Base-by-base conservation (phyloP, 257 asterid genomes). In the Fraxinus quadrangulata region DNA sequence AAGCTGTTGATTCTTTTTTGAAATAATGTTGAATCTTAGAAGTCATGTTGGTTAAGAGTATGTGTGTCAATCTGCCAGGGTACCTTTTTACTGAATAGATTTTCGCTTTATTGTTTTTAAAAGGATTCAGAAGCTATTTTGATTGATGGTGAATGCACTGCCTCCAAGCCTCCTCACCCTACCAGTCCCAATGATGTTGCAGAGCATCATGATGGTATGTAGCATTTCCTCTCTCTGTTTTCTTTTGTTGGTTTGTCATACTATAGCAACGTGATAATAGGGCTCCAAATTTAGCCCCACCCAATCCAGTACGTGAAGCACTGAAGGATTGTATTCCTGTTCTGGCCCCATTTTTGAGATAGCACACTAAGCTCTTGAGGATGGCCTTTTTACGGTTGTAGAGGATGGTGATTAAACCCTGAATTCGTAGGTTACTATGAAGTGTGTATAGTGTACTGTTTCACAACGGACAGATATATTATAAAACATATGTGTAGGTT, bases 161-260 rank as follows among this genome's bases (percentile, higher is more conserved):
- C 79, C 70, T 33, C 74, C 2, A 70, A 72, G 78, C 71, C 83
- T 23, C 63, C 30, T 63, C 54, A 71, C 70, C 63, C 81, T 65
- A 47, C 67, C 56, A 83, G 81, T 85, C 79, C 80, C 49, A 83
- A 78, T 76, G 67, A 79, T 74, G 79, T 80, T 34, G 81, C 73
- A 40, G 90, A 84, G 81, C 84, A 78, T 70, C 81, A 70, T 80
- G 74, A 84, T 80, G 92, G 96, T 92, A 90, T 69, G 34, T 76
- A 36, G 16, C 51, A 77, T 75, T 39, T 75, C 63, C 59, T 75
- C 61, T 63, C 68, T 63, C 68, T 59, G 13, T 31, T 51, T 47
- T 72, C 51, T 69, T 71, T 45, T 73, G 74, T 59, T 81, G 28
- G 61, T 31, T 67, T 76, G 8, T 19, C 51, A 11, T 42, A 14